Conservation (phyloP, 345 rosid genomes). For the Citrus glauca region DNA sequence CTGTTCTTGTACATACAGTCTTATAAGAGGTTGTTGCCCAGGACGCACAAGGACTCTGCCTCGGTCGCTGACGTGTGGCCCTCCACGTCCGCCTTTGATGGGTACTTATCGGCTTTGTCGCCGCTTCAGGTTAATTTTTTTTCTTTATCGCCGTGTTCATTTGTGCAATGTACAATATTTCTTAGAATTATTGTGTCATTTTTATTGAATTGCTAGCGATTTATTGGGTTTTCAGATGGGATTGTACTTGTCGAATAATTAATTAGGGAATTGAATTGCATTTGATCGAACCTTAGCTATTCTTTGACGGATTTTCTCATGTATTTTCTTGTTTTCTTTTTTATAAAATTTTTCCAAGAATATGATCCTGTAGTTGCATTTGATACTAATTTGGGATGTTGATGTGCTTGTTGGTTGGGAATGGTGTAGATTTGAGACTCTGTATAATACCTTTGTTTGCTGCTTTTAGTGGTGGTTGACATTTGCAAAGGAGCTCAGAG, state of each 20-base stretch:
- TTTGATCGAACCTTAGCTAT: background rate
- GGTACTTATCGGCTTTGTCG: conserved; percentile 88
- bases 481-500: background rate
- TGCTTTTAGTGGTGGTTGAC: background rate
- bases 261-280: background rate
- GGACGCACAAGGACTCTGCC: conserved; percentile 90
- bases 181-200: background rate
- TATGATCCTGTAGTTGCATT: background rate
- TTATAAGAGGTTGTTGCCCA: conserved; percentile 82
- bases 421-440: background rate
- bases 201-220: background rate
- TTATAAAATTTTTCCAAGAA: background rate
- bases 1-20: conserved; percentile 90
- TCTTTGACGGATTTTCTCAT: background rate
- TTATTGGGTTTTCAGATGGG: background rate
- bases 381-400: background rate
- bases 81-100: conserved; percentile 98
- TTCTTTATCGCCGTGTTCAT: background rate
- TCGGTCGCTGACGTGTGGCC: conserved; percentile 99
- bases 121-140: conserved; percentile 77
- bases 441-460: background rate
- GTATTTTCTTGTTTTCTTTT: background rate
- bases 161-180: conserved; percentile 5
- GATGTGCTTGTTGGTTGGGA: background rate
- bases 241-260: background rate